A percentile compares a stretch with the other conserved stretches of the same genome.
These are phyloP conservation scores for Vaccinium macrocarpon DNA, from an alignment of 148 eudicot species.

Conservation along the genomic window DNA sequence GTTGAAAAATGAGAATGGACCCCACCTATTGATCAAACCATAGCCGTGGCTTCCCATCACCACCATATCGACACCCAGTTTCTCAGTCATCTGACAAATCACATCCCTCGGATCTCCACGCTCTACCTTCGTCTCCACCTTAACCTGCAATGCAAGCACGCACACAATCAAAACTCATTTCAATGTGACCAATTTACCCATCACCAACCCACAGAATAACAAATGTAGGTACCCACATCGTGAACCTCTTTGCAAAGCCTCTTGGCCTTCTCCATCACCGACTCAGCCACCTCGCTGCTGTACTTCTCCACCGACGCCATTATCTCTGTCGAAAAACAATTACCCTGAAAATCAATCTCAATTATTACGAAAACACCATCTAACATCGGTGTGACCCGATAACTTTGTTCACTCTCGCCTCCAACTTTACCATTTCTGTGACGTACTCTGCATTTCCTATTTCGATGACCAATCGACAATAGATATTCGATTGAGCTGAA, in stretches of 20 bases:
- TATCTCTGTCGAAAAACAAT: conserved; percentile 44
- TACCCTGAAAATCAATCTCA: conserved; percentile 37
- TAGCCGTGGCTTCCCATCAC: conserved; percentile 85
- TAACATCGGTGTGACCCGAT: neutral
- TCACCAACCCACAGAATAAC: neutral
- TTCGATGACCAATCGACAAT: too few species aligned
- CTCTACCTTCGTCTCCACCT: conserved; percentile 51
- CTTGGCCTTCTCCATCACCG: conserved; percentile 53
- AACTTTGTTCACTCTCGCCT: neutral
- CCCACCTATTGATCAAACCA: conserved; percentile 60
- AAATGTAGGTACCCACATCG: conserved; percentile 14
- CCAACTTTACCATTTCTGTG: too few species aligned
- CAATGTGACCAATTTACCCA: neutral
- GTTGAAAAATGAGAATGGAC: neutral
- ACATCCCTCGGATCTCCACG: conserved; percentile 73
- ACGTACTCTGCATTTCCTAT: too few species aligned
- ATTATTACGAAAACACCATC: neutral
- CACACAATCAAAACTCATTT: neutral
- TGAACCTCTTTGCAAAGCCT: conserved; percentile 43
- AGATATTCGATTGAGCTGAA: too few species aligned
- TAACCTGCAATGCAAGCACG: conserved; percentile 37
- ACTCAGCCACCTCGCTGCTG: conserved; percentile 50
- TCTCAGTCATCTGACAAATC: conserved; percentile 61
- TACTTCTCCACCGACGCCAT: conserved; percentile 55
- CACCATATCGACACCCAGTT: conserved; percentile 47